phyloP scores from a whole-genome alignment of 169 alveolate genomes.

The Plasmodium cynomolgi region DNA sequence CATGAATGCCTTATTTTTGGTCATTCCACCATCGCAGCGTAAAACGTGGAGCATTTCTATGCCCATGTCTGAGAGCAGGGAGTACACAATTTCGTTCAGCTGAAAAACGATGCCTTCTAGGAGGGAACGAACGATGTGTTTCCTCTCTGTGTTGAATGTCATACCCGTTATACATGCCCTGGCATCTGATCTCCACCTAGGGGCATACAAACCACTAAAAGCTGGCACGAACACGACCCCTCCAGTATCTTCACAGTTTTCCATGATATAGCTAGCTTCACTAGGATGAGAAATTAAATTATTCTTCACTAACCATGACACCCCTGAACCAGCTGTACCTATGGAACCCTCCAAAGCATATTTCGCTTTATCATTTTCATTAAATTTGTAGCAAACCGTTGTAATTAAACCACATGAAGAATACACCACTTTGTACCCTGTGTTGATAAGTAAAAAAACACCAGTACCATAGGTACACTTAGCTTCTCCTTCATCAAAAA shows the following conservation, averaged over 20 bases:
- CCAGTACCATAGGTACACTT: conserved; percentile 97
- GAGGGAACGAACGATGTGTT: conserved; percentile 91
- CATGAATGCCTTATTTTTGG: conserved; percentile 87
- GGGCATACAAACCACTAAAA: conserved; percentile 94
- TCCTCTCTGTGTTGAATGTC: conserved; percentile 88
- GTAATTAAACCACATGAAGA: conserved; percentile 91
- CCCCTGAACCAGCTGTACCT: conserved; percentile 93
- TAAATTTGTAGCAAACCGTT: conserved; percentile 91
- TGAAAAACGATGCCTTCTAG: conserved; percentile 92
- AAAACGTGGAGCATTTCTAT: conserved; percentile 81
- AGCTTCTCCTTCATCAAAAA: conserved; percentile 87
- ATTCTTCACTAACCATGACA: conserved; percentile 91
- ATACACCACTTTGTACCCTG: conserved; percentile 88
- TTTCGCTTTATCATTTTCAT: conserved; percentile 79
- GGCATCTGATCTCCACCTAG: conserved; percentile 95
- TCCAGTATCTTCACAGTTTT: conserved; percentile 85
- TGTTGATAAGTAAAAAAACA: conserved; percentile 91
- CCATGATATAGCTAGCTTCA: conserved; percentile 83
- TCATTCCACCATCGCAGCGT: conserved; percentile 93
- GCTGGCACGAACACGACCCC: conserved; percentile 95
- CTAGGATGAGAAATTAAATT: conserved; percentile 77
- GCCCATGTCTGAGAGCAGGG: conserved; percentile 76
- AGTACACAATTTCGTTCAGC: conserved; percentile 85
- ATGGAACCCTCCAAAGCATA: conserved; percentile 97
- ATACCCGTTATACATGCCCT: conserved; percentile 93